A percentile compares a stretch with the other conserved stretches of the same genome.
These are phyloP conservation scores for Leishmania lainsoni DNA, from an alignment of 208 protist genomes.

Conservation along the genomic window DNA sequence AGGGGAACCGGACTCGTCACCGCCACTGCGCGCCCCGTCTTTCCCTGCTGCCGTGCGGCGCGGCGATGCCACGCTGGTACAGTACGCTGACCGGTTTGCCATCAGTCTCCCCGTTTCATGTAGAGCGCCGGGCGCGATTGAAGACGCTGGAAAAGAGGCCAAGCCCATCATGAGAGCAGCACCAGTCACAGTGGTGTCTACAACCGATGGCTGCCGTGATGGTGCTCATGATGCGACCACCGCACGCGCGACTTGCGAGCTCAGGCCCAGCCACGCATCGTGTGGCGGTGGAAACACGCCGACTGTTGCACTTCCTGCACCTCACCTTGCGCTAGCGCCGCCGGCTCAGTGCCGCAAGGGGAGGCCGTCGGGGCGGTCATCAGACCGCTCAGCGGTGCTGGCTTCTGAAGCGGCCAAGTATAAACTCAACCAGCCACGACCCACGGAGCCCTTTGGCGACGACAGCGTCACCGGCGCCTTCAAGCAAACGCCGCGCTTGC, in stretches of 20 bases:
- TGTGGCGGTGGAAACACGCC: conserved; percentile 25
- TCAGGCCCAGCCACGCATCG: conserved; percentile 5
- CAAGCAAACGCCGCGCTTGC: background rate
- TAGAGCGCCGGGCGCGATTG: background rate
- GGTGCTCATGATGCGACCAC: background rate
- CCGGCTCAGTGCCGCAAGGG: background rate
- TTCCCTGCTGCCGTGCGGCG: conserved; percentile 7
- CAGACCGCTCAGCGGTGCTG: background rate
- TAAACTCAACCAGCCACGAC: conserved; percentile 13
- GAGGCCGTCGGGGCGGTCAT: background rate
- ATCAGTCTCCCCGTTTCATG: background rate
- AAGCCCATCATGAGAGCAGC: background rate
- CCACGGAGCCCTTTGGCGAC: conserved; percentile 34
- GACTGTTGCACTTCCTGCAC: background rate
- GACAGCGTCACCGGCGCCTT: background rate
- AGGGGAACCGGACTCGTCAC: conserved; percentile 11
- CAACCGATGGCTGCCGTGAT: background rate
- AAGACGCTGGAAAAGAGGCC: background rate
- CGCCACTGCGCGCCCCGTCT: conserved; percentile 1
- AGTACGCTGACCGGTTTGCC: background rate
- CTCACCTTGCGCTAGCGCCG: background rate
- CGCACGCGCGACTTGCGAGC: background rate
- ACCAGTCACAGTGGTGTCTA: background rate
- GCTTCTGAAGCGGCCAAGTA: background rate
- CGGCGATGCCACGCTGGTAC: conserved; percentile 1